Base-by-base conservation (phyloP, 352 stramenopile species). In the Phytophthora fragariae region DNA sequence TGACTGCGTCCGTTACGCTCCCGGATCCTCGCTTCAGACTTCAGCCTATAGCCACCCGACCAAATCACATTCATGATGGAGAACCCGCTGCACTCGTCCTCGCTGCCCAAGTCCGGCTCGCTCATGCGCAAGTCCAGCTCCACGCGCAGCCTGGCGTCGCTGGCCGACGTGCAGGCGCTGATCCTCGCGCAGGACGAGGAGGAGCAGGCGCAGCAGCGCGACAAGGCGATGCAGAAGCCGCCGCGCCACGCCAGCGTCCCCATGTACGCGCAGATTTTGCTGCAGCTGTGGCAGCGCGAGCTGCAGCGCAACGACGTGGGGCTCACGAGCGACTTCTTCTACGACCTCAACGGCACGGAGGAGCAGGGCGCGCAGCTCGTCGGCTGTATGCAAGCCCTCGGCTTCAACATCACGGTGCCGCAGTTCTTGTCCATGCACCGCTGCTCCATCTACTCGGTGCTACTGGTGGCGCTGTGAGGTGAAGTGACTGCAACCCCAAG, bases 361-460 rank as follows among this genome's bases (percentile, higher is more conserved):
- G 79, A 90, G 63, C 80, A 90, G 49, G 85, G 73, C 37, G 79
- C 77, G 57, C 76, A 83, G 39, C 82, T 92, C 15, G 76, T 94
- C 5, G 79, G 84, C 54, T 59, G 80, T 57, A 92, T 94, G 85
- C 85, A 92, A 62, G 63, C 67, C 24, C 60, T 91, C 57, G 86
- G 86, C 41, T 85, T 94, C 57, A 83, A 77, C 66, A 86, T 94
- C 65, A 83, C 82, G 21, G 69, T 89, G 17, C 58, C 79, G 35
- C 85, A 92, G 73, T 89, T 94, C 69, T 73, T 92, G 53, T 65
- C 79, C 24, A 75, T 94, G 65, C 80, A 76, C 47, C 83, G 85
- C 24, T 92, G 86, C 81, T 91, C 82, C 54, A 89, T 94, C 76
- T 94, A 92, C 76, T 84, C 78, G 19, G 77, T 94, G 65, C 65